phyloP scores from a whole-genome alignment of 2,329 filamentous ascomycete species.

The Aspergillus bombycis region DNA sequence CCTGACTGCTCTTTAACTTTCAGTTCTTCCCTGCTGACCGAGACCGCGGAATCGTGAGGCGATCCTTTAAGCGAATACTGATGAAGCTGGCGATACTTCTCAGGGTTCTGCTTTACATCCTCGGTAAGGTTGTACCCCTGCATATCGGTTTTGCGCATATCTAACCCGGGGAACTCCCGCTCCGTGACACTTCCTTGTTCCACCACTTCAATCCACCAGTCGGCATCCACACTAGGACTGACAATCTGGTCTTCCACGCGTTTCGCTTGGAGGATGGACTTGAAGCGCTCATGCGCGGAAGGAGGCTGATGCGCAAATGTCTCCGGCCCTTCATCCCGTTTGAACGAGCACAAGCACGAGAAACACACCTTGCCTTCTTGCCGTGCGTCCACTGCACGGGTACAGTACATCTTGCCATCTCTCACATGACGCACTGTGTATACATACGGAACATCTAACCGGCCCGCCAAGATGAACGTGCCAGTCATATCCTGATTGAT shows the following conservation, averaged over 20 bases:
- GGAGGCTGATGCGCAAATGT: constrained; percentile 36
- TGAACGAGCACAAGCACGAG: constrained; percentile 57
- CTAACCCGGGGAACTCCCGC: constrained; percentile 45
- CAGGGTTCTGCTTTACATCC: constrained; percentile 31
- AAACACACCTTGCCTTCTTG: constrained; percentile 56
- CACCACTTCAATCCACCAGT: constrained; percentile 39
- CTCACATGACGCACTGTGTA: constrained; percentile 56
- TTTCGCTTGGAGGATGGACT: constrained; percentile 32
- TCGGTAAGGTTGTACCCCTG: constrained; percentile 45
- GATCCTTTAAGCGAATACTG: constrained; percentile 52
- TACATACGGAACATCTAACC: constrained; percentile 51
- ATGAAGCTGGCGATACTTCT: constrained; percentile 47
- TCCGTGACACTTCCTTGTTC: constrained; percentile 31
- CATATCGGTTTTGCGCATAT: constrained; percentile 59
- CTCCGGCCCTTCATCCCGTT: constrained; percentile 43
- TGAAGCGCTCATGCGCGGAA: constrained; percentile 34
- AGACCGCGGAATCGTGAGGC: constrained; percentile 31
- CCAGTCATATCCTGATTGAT: constrained; percentile 53
- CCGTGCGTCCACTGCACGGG: constrained; percentile 55
- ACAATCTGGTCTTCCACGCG: constrained; percentile 36
- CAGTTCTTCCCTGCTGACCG: constrained; percentile 22
- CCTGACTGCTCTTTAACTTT: constrained; percentile 31
- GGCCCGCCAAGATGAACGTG: constrained; percentile 55
- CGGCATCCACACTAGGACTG: constrained; percentile 40
- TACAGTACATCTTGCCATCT: constrained; percentile 56